phyloP scores from a whole-genome alignment of 257 asterid species.

The Avicennia marina region DNA sequence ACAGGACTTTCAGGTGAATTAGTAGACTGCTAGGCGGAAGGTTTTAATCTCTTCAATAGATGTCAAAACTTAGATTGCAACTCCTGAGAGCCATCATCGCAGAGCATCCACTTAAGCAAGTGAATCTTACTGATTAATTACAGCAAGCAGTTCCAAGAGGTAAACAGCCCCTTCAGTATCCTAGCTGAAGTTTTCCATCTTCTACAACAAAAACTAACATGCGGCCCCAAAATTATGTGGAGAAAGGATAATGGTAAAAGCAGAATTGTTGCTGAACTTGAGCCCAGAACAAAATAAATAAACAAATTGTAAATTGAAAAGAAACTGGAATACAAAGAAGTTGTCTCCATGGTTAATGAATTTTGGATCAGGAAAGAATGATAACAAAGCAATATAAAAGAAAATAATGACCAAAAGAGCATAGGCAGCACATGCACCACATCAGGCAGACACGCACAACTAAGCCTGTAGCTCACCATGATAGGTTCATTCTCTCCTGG shows the following conservation, averaged over 20 bases:
- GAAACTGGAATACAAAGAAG: background rate
- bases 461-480: too few relatives aligned
- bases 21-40: too few relatives aligned
- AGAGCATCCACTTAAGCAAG: conserved; percentile 82
- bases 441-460: conserved; percentile 5
- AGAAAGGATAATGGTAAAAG: background rate
- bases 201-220: conserved; percentile 82
- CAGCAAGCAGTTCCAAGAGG: conserved; percentile 85
- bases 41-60: too few relatives aligned
- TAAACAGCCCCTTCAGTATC: conserved; percentile 94
- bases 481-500: conserved; percentile 89
- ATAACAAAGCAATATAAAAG: too few relatives aligned
- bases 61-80: conserved; percentile 93
- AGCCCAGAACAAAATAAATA: background rate
- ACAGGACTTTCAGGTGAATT: too few relatives aligned
- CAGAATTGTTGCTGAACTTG: too few relatives aligned
- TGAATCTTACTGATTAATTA: conserved; percentile 92
- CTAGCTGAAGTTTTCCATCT: conserved; percentile 86
- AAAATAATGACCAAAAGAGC: background rate
- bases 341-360: background rate
- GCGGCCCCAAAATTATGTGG: conserved; percentile 58
- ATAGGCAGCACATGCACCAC: background rate
- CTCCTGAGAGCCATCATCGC: conserved; percentile 81
- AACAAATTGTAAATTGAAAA: background rate
- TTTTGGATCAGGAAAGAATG: background rate